phyloP scores from a whole-genome alignment of 345 rosid species.

The Cardamine occulta region DNA sequence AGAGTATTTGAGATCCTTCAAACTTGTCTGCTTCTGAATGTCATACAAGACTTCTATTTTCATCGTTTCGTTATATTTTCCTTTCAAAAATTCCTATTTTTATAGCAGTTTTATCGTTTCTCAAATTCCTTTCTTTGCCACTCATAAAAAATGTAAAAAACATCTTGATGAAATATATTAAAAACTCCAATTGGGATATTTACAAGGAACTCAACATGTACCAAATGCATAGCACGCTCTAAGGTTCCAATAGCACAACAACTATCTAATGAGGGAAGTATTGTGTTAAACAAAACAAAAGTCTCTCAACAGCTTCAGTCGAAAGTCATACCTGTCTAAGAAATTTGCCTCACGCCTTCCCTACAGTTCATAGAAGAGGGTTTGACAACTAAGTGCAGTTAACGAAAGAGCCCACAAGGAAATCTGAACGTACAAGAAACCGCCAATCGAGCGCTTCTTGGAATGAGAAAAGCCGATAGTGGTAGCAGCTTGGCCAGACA shows the following conservation, averaged over 20 bases:
- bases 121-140: not conserved
- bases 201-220: not conserved
- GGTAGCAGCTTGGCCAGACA: constrained; percentile 71
- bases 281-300: constrained; percentile 28
- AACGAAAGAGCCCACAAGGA: constrained; percentile 82
- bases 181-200: not conserved
- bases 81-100: not conserved
- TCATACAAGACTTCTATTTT: constrained; percentile 9
- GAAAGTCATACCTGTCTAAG: constrained; percentile 64
- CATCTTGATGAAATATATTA: not conserved
- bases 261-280: not conserved
- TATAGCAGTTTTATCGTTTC: not conserved
- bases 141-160: not conserved
- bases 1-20: constrained; percentile 48
- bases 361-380: constrained; percentile 50
- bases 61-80: not conserved
- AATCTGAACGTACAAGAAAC: constrained; percentile 76
- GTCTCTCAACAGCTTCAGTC: constrained; percentile 45
- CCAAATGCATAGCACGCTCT: not conserved
- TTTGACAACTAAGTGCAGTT: constrained; percentile 81
- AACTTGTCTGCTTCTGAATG: constrained; percentile 23
- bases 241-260: not conserved
- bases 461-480: constrained; percentile 63
- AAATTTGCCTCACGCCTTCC: constrained; percentile 60
- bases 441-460: constrained; percentile 96